phyloP scores from a whole-genome alignment of 805 yeast genomes.

The Kazachstania viticola region DNA sequence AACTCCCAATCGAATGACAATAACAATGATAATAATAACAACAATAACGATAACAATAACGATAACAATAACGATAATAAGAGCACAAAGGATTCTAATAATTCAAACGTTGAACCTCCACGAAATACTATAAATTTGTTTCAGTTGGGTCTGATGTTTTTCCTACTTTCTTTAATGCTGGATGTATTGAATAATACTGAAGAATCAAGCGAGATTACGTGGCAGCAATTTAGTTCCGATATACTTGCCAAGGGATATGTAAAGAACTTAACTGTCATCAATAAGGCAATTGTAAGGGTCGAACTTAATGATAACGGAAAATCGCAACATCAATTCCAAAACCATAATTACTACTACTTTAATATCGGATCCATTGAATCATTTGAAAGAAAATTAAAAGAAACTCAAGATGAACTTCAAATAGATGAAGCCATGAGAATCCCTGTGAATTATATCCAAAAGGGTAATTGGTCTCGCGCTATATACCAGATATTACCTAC shows the following conservation, averaged over 20 bases:
- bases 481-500: slow-evolving; percentile 81
- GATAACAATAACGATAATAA: not conserved
- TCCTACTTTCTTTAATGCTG: slow-evolving; percentile 24
- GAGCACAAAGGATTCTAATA: not conserved
- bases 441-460: slow-evolving; percentile 72
- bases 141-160: slow-evolving; percentile 25
- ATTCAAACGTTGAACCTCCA: not conserved
- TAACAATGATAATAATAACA: not conserved
- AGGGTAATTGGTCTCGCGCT: slow-evolving; percentile 53
- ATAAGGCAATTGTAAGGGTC: slow-evolving; percentile 65
- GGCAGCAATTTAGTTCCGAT: slow-evolving; percentile 79
- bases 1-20: slow-evolving; percentile 2
- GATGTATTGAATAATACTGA: slow-evolving; percentile 23
- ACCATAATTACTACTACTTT: slow-evolving; percentile 40
- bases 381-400: slow-evolving; percentile 70
- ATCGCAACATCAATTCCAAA: slow-evolving; percentile 29
- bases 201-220: slow-evolving; percentile 53
- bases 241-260: slow-evolving; percentile 73
- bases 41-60: slow-evolving; percentile 1
- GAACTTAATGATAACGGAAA: slow-evolving; percentile 52
- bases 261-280: slow-evolving; percentile 58
- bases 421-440: slow-evolving; percentile 53
- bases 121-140: slow-evolving; percentile 25
- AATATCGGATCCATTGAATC: slow-evolving; percentile 81
- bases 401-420: slow-evolving; percentile 59